Base-by-base conservation (phyloP, 73 alveolate species). In the Tetrahymena borealis region DNA sequence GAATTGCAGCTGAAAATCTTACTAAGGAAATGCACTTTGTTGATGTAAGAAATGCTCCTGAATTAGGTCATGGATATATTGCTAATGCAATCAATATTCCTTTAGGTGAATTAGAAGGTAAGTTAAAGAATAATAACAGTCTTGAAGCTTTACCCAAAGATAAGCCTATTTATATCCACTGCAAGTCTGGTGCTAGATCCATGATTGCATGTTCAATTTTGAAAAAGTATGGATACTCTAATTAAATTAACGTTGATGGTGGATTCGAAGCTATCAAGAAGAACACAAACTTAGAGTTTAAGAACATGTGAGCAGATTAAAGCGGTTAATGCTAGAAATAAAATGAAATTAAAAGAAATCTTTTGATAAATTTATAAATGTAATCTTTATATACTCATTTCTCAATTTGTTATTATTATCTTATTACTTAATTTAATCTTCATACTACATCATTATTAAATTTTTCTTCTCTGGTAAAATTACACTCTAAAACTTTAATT, bases 151-250 rank as follows among this genome's bases (percentile, higher is more conserved):
- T 93, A 79, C 95, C 95, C 9, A 93, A 93, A 39, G 95, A 93
- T 28, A 93, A 93, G 79, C 78, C 93, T 32, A 79, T 93, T 79
- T 79, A 85, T 15, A 93, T 93, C 8, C 79, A 39, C 24, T 93
- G 95, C 78, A 85, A 92, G 20, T 39, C 93, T 24, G 95, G 95
- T 32, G 93, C 93, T 31, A 93, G 95, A 93, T 91, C 95, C 32
- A 93, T 79, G 78, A 85, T 90, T 31, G 93, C 93, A 6, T 38
- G 41, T 35, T 78, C 95, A 24, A 37, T 93, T 16, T 36, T 93
- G 40, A 38, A 33, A 78, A 93, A 32, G 33, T 77, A 93, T 39
- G 95, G 95, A 12, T 93, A 79, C 85, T 24, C 85, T 15, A 60
- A 60, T 35, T 35, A 60, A 13, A n/a, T 60, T 7, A 60, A 60